Evolutionary conservation across 345 rosid species (phyloP).

Genomic region (Dipteronia sinensis): DNA sequence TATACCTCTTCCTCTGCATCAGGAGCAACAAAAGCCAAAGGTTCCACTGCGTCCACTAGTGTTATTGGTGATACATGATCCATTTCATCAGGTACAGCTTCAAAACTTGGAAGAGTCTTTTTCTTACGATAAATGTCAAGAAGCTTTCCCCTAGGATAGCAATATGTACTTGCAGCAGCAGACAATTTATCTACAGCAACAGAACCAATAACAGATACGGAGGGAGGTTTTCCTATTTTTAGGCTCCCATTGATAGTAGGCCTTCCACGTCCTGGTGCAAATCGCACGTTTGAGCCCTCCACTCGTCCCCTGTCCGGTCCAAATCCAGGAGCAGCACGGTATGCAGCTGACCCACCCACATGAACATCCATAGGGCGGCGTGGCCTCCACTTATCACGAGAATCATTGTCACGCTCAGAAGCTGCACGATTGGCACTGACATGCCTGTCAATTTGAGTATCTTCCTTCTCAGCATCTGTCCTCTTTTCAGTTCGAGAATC

Average conservation of each 20-base stretch:
- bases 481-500: slow-evolving; percentile 68
- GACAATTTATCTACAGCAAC: slow-evolving; percentile 23
- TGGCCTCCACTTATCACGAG: slow-evolving; percentile 99
- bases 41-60: slow-evolving; percentile 42
- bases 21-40: slow-evolving; percentile 78
- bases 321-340: slow-evolving; percentile 87
- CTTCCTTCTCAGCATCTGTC: slow-evolving; percentile 66
- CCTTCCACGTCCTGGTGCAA: slow-evolving; percentile 83
- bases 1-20: slow-evolving; percentile 76
- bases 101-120: slow-evolving; percentile 41
- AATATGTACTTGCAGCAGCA: slow-evolving; percentile 28
- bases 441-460: slow-evolving; percentile 55
- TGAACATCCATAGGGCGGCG: slow-evolving; percentile 81
- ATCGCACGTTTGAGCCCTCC: slow-evolving; percentile 66
- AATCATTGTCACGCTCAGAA: slow-evolving; percentile 73
- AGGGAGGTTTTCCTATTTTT: slow-evolving; percentile 40
- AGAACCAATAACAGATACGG: slow-evolving; percentile 30
- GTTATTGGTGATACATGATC: slow-evolving; percentile 51
- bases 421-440: slow-evolving; percentile 41
- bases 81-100: slow-evolving; percentile 52
- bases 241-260: slow-evolving; percentile 27
- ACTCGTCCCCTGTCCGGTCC: slow-evolving; percentile 63
- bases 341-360: slow-evolving; percentile 53
- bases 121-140: slow-evolving; percentile 65
- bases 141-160: slow-evolving; percentile 83